Conservation (phyloP, 441 rosid genomes). For the Aquilaria agallochum region DNA sequence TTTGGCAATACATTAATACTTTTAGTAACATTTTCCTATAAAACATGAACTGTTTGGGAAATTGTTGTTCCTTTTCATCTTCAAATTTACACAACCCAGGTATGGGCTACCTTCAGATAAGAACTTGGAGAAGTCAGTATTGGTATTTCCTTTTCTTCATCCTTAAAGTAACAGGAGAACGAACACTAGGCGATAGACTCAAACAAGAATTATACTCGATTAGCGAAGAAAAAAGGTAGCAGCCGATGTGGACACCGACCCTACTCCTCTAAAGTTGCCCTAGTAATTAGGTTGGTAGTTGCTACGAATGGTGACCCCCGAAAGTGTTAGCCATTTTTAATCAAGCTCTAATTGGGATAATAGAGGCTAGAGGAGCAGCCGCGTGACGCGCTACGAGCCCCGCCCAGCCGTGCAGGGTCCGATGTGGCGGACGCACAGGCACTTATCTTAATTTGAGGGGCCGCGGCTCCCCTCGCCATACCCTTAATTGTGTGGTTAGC, state of each 20-base stretch:
- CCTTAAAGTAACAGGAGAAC: too few species aligned
- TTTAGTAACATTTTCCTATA: too few species aligned
- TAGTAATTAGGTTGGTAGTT: conserved; percentile 28
- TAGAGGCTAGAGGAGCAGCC: too few species aligned
- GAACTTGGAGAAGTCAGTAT: too few species aligned
- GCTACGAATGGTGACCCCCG: conserved; percentile 22
- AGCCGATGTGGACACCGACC: neutral
- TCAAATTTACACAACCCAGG: too few species aligned
- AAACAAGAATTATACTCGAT: neutral
- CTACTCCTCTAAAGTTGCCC: neutral
- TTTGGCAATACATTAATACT: too few species aligned
- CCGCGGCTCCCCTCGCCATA: neutral
- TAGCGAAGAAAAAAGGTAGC: neutral
- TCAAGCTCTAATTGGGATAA: too few species aligned
- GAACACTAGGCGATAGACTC: too few species aligned
- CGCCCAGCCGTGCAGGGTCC: conserved; percentile 5
- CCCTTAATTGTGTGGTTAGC: neutral
- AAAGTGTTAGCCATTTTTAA: neutral
- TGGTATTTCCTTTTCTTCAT: too few species aligned
- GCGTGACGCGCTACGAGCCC: neutral
- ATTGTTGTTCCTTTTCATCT: too few species aligned
- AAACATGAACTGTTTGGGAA: too few species aligned
- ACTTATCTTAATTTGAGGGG: conserved; percentile 5
- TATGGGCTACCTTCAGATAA: too few species aligned
- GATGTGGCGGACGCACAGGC: conserved; percentile 13